Evolutionary conservation across 176 grass and related monocot genomes (phyloP), one percentile per base, ranked within the genome.

Genomic region (Triticum dicoccoides): DNA sequence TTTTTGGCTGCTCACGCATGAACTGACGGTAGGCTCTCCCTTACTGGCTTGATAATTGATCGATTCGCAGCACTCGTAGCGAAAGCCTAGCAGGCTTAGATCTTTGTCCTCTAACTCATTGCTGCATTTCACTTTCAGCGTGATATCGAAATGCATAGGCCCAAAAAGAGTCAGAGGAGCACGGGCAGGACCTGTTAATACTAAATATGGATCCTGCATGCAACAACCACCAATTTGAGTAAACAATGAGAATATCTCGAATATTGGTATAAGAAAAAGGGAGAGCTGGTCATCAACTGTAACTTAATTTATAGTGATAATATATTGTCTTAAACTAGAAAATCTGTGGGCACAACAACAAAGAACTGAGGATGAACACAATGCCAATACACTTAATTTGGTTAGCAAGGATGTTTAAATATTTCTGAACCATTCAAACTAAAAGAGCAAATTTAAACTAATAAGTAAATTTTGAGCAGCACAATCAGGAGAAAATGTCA

Each of bases 171-270:
- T 74, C 39, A 74, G 6, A 7, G 71, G 71, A 74, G 71, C 71
- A 74, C 71, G 71, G n/a, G 11, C 39, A 47, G 71, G 71, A 74
- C 71, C 71, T 47, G 41, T 74, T 74, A 74, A 42, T 27, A 15
- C n/a, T 25, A 73, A 73, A 45, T 73, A 47, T 47, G 39, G 71
- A 74, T 47, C 39, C 71, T 74, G 41, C 11, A 74, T 8, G 11
- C 39, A 74, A 74, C 39, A 44, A 74, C n/a, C 5, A 74, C 3
- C 4, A 42, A 74, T 17, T 45, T 47, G 23, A 27, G 41, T 47
- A 74, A 52, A 52, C 49, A 17, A 52, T 52, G 10, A 52, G 49
- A 52, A 52, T 52, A 52, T 52, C 49, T 10, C 4, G 10, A 52
- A 52, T 52, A 17, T 52, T 17, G 49, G 49, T 52, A 52, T 4